Evolutionary conservation across 106 monocot genomes (phyloP), one percentile per base, ranked within the genome.

Genomic region (Dactylorhiza incarnata): DNA sequence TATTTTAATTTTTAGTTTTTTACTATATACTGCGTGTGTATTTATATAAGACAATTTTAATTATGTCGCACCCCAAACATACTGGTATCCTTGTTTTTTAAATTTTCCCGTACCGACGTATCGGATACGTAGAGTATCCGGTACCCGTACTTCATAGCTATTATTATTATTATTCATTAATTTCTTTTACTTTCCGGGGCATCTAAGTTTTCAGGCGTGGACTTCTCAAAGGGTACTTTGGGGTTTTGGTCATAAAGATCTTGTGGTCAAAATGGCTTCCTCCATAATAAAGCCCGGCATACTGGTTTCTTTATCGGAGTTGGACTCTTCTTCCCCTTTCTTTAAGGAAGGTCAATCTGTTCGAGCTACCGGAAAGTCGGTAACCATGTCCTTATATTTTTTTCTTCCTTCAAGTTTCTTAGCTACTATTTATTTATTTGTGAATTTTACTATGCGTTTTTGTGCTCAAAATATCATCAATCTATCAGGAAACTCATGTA

Each of bases 281-380:
- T 80, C 76, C 80, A 37, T 63, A 49, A 78, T 92, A 65, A 81
- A 92, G 59, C 83, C 80, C 45, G 95, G 95, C 12, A 72, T 74
- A 13, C 84, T 86, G 24, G 81, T 92, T 25, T 73, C 78, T 77
- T 70, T 92, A 69, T 81, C 78, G 19, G 92, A 92, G 81, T 52
- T 95, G 24, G 78, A 86, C 73, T 78, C 86, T n/a, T 83, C 86
- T 49, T 95, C 92, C 19, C 77, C 84, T 24, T 74, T 88, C 46
- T 92, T 86, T 75, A 81, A 87, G 49, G 89, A 92, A 74, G 92
- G 86, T 47, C 73, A 81, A 72, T 92, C 95, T 45, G 81, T 95
- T 82, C 84, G 92, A 56, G 82, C 92, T 76, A 90, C 86, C 11
- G 95, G 92, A 82, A 92, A 76, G 95, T 95, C 81, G 71, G 80